phyloP scores from a whole-genome alignment of 345 rosid genomes.

The Leavenworthia alabamica region DNA sequence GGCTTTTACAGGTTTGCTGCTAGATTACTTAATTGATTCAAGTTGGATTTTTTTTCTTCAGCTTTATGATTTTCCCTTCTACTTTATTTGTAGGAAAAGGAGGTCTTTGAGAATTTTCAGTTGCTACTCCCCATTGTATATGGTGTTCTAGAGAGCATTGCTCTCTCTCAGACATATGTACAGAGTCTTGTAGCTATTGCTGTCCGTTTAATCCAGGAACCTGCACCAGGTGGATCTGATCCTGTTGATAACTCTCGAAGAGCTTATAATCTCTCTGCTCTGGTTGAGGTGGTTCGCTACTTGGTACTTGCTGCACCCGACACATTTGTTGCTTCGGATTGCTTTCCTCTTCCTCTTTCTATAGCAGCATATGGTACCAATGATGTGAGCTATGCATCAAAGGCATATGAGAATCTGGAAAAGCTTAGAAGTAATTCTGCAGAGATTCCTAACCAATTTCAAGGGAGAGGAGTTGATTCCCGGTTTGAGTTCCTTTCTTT shows the following conservation, averaged over 20 bases:
- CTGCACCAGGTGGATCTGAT: conserved; percentile 91
- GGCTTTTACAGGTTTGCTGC: conserved; percentile 64
- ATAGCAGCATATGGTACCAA: conserved; percentile 57
- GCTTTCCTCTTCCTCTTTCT: conserved; percentile 82
- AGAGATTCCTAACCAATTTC: conserved; percentile 46
- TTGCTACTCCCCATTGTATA: conserved; percentile 81
- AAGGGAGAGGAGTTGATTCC: conserved; percentile 60
- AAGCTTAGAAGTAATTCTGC: conserved; percentile 48
- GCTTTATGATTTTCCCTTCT: conserved; percentile 25
- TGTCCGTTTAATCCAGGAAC: conserved; percentile 72
- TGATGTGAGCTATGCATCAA: conserved; percentile 63
- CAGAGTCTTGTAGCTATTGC: conserved; percentile 66
- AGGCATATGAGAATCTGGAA: conserved; percentile 60
- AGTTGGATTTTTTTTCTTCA: neutral
- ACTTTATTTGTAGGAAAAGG: conserved; percentile 63
- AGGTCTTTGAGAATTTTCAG: conserved; percentile 71
- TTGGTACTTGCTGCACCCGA: conserved; percentile 86
- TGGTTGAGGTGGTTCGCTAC: conserved; percentile 87
- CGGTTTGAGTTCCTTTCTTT: conserved; percentile 71
- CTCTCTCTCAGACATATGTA: conserved; percentile 83
- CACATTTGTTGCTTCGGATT: conserved; percentile 90
- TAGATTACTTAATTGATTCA: neutral
- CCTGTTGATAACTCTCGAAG: conserved; percentile 92
- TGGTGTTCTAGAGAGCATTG: conserved; percentile 76
- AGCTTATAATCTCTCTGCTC: conserved; percentile 82